Evolutionary conservation across 2,329 filamentous ascomycete genomes (phyloP).

Genomic region (Botryotinia calthae): DNA sequence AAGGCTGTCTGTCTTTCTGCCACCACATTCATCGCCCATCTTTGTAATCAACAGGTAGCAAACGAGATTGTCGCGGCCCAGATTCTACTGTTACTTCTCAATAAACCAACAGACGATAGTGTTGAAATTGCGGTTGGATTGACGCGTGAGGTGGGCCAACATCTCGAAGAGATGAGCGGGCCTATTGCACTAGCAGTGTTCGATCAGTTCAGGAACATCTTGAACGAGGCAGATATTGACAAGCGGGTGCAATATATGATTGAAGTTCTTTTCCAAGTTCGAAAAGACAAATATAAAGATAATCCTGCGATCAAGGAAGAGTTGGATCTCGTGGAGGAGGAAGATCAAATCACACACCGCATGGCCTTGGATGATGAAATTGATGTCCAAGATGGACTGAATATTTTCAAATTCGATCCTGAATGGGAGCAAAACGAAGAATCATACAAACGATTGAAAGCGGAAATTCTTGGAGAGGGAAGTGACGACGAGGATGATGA

Average conservation of each 20-base stretch:
- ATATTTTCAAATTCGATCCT: slow-evolving; percentile 92
- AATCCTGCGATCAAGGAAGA: slow-evolving; percentile 89
- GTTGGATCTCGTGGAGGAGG: slow-evolving; percentile 91
- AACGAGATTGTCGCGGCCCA: slow-evolving; percentile 92
- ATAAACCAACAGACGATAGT: slow-evolving; percentile 95
- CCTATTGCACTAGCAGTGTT: slow-evolving; percentile 87
- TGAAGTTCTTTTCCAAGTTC: slow-evolving; percentile 92
- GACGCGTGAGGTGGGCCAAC: slow-evolving; percentile 88
- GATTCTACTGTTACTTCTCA: slow-evolving; percentile 84
- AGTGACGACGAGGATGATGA: slow-evolving; percentile 76
- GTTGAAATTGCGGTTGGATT: slow-evolving; percentile 96
- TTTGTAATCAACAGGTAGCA: slow-evolving; percentile 94
- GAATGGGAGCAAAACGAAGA: slow-evolving; percentile 90
- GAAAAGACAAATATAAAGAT: slow-evolving; percentile 96
- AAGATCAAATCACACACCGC: slow-evolving; percentile 94
- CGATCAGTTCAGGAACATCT: slow-evolving; percentile 90
- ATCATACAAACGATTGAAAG: slow-evolving; percentile 84
- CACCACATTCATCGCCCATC: slow-evolving; percentile 90
- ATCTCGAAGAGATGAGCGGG: slow-evolving; percentile 91
- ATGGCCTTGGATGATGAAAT: slow-evolving; percentile 79
- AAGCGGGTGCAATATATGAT: slow-evolving; percentile 99
- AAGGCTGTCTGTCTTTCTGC: slow-evolving; percentile 92
- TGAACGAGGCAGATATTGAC: slow-evolving; percentile 96
- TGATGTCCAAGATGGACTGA: slow-evolving; percentile 81
- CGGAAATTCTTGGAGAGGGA: slow-evolving; percentile 91